Conservation (phyloP, 129 eudicot genomes). For the Logfia minima region DNA sequence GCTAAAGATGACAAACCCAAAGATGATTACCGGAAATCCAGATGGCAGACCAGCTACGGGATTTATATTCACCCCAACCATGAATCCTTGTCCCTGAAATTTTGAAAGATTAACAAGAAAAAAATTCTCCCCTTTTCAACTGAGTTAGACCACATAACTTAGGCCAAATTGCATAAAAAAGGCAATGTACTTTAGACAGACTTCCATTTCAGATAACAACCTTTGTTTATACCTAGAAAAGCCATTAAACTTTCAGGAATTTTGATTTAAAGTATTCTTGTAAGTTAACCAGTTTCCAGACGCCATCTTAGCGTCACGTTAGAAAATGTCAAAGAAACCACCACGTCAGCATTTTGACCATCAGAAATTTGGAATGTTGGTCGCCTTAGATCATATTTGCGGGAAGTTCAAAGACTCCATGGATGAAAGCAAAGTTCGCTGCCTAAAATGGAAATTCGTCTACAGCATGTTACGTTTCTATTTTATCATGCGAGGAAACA, state of each 20-base stretch:
- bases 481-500: neutral
- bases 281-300: neutral
- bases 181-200: neutral
- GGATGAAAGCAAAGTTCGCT: neutral
- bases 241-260: neutral
- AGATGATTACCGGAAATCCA: constrained; percentile 66
- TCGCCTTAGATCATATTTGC: neutral
- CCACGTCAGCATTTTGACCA: constrained; percentile 3
- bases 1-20: constrained; percentile 15
- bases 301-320: neutral
- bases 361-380: neutral
- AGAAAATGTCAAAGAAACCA: constrained; percentile 9
- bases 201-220: neutral
- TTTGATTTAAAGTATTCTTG: neutral
- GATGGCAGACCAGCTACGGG: constrained; percentile 93
- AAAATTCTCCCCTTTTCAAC: neutral
- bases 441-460: neutral
- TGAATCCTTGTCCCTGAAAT: constrained; percentile 82
- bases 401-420: neutral
- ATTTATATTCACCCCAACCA: constrained; percentile 93
- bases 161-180: neutral
- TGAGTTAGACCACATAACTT: neutral
- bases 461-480: neutral
- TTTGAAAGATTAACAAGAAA: constrained; percentile 28
- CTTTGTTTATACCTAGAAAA: constrained; percentile 7